Conservation (phyloP, 2,329 filamentous ascomycete genomes). For the Hypoxylon sp. region DNA sequence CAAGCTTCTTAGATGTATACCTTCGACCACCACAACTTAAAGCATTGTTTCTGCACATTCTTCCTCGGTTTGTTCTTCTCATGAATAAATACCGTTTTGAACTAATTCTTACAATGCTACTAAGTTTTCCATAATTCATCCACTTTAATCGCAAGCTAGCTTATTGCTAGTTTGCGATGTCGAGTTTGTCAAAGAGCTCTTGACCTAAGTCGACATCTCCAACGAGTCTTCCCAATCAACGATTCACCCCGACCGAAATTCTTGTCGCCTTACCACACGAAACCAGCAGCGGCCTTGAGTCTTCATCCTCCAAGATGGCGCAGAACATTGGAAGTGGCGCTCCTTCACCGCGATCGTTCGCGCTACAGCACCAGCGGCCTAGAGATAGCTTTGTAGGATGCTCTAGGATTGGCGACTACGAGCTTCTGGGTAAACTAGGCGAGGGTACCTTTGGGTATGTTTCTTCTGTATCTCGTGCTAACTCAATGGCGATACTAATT, state of each 20-base stretch:
- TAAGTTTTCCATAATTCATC: constrained; percentile 14
- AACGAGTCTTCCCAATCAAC: constrained; percentile 7
- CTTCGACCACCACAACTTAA: background rate
- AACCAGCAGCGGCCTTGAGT: background rate
- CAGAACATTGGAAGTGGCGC: constrained; percentile 51
- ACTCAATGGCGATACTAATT: constrained; percentile 42
- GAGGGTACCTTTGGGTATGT: constrained; percentile 93
- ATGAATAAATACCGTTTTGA: background rate
- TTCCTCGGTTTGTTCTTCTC: background rate
- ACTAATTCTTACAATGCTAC: constrained; percentile 24
- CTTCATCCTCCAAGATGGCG: constrained; percentile 22
- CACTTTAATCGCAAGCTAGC: constrained; percentile 28
- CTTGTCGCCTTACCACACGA: constrained; percentile 6
- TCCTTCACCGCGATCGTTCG: constrained; percentile 69
- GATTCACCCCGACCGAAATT: constrained; percentile 26
- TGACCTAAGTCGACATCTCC: constrained; percentile 16
- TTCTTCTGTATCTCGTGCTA: constrained; percentile 48
- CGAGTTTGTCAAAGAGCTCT: constrained; percentile 17
- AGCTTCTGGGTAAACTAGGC: constrained; percentile 85
- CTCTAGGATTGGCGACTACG: constrained; percentile 85
- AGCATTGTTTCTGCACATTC: constrained; percentile 14
- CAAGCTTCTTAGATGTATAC: constrained; percentile 5
- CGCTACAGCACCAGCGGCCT: constrained; percentile 68
- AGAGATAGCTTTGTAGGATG: constrained; percentile 82
- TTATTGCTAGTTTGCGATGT: constrained; percentile 37